Percentiles rank a stretch among this genome's conserved stretches.
phyloP scores from a whole-genome alignment of 2,329 filamentous ascomycete species.

The Fusarium vanettenii region DNA sequence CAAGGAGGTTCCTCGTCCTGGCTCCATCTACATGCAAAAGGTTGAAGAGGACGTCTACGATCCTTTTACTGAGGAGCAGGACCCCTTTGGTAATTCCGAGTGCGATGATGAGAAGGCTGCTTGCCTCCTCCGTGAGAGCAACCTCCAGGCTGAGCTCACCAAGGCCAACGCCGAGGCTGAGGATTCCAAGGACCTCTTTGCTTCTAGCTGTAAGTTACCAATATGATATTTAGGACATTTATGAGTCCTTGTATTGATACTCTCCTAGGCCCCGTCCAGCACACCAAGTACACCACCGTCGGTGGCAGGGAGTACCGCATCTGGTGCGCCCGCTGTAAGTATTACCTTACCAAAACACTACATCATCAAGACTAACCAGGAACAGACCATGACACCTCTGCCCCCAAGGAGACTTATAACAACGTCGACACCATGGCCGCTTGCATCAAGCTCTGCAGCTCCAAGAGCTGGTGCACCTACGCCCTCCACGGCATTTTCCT shows the following conservation, averaged over 20 bases:
- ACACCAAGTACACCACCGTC: background rate
- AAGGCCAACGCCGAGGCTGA: background rate
- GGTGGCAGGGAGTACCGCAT: background rate
- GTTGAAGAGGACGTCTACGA: fast-evolving
- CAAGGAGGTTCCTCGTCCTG: background rate
- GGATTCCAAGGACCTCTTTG: background rate
- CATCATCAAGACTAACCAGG: background rate
- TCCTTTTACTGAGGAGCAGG: background rate
- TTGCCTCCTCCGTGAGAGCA: background rate
- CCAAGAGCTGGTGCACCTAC: background rate
- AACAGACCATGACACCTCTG: background rate
- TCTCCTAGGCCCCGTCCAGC: background rate
- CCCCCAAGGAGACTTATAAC: background rate
- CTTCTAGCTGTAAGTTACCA: background rate
- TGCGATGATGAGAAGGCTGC: background rate
- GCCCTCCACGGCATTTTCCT: background rate
- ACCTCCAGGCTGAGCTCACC: background rate
- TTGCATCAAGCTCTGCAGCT: background rate
- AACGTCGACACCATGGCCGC: background rate
- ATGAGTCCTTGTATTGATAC: background rate
- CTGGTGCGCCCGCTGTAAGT: background rate
- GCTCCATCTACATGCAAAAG: background rate
- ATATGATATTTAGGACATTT: background rate
- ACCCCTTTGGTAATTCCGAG: background rate
- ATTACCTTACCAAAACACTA: background rate